Base-by-base conservation (phyloP, 495 filamentous ascomycete genomes). In the Podospora tetraspora region DNA sequence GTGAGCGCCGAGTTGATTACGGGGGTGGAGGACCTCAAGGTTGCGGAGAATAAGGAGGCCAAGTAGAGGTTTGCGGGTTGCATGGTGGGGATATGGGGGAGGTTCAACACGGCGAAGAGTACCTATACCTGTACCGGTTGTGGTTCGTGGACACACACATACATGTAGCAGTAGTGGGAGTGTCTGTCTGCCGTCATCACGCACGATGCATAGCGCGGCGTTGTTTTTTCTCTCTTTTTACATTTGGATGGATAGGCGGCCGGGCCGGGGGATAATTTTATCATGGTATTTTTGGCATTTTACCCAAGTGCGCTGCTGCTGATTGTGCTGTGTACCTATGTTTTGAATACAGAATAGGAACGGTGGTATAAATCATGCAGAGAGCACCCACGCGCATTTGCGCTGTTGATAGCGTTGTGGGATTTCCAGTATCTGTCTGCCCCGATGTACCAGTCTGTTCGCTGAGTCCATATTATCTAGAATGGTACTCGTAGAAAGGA, bases 1-100 rank as follows among this genome's bases (percentile, higher is more conserved):
- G n/a, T 76, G 0, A 73, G 78, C 62, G 84, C 81, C 8, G 83
- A 85, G 74, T 62, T 83, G 30, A 84, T 86, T 30, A 85, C 83
- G 0, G 84, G 84, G 0, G 62, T 86, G 66, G 79, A 81, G 65
- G 76, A 81, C 59, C 61, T 84, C 52, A 74, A 68, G 21, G 57
- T 82, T 37, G 11, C 32, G 23, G 78, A 78, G 43, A 76, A 78
- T 61, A 74, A 75, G 22, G 64, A 66, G 25, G 52, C 22, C 1
- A 23, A 29, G 61, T 62, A 70, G 73, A 57, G 34, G 34, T 1
- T 19, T 37, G 13, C 1, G 37, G 16, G 34, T 32, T 10, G 30
- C 32, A 34, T 34, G 11, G 11, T 34, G 1, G 32, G 32, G 13
- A 13, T 12, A 8, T 2, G 6, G 16, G 19, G 43, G 16, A 6